Base-by-base conservation (phyloP, 176 grass and related monocot genomes). In the Thinopyrum elongatum region DNA sequence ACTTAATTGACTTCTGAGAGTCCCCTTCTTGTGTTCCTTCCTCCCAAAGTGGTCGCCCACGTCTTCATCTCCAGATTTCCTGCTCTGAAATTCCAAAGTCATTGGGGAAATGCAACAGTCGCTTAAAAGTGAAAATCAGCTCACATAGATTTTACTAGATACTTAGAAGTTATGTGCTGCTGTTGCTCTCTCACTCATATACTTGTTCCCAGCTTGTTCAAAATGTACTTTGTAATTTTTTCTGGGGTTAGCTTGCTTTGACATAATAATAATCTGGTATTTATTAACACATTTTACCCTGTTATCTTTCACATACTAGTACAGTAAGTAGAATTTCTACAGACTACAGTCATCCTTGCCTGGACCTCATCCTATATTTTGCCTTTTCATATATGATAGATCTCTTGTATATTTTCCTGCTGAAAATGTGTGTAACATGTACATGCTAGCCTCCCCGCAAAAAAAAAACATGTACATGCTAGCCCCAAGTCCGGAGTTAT, bases 171-270 rank as follows among this genome's bases (percentile, higher is more conserved):
- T 10, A 66, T 25, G 27, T 65, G 61, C 8, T 23, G 1, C 25
- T 42, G 11, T 59, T 46, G 10, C 61, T 61, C 47, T 51, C 81
- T 19, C 26, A 41, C 38, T 75, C 7, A 22, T 80, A 68, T 46
- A 14, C 46, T 69, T 82, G 62, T 70, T 78, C 70, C 33, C 73
- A 78, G 7, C 63, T 49, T 90, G 64, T 60, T 58, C 34, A 26
- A 64, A 30, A 51, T 61, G 4, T 46, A 77, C 26, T 53, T 59
- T 2, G 4, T 26, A 35, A n/a, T 77, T 34, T 35, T 16, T 44
- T 77, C 16, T 38, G 4, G 34, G 21, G 49, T 28, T 53, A 35
- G 15, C 2, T 28, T 13, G 44, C 19, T 33, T 51, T 51, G 6
- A 2, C 47, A 51, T 51, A 51, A 6, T 51, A 51, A 51, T 51